phyloP scores from a whole-genome alignment of 495 filamentous ascomycete genomes.

The Penicillium manginii region DNA sequence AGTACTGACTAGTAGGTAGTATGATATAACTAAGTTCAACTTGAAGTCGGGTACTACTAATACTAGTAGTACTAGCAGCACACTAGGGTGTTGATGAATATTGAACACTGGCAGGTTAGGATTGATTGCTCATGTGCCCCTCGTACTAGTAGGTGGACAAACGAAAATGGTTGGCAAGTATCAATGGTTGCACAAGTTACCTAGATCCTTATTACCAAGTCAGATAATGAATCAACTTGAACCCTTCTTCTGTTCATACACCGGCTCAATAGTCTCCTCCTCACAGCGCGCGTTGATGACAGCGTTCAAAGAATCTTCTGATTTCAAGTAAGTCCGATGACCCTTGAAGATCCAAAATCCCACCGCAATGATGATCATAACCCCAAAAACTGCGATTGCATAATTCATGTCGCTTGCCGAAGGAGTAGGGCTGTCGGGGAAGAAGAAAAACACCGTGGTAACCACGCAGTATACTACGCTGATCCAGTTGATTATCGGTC shows the following conservation, averaged over 20 bases:
- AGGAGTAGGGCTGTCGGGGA: constrained; percentile 41
- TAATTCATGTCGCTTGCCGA: constrained; percentile 49
- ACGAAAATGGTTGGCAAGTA: too few species aligned
- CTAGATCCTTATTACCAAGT: too few species aligned
- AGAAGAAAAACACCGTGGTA: constrained; percentile 51
- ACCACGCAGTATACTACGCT: constrained; percentile 45
- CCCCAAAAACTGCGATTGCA: constrained; percentile 51
- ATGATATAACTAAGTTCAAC: too few species aligned
- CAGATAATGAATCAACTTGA: too few species aligned
- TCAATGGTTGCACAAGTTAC: too few species aligned
- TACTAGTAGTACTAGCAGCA: too few species aligned
- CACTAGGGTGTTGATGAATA: too few species aligned
- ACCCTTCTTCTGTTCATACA: neutral
- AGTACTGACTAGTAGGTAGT: too few species aligned
- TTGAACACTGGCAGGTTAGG: too few species aligned
- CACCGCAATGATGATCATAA: constrained; percentile 49
- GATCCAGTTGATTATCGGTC: constrained; percentile 39
- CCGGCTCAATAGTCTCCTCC: neutral
- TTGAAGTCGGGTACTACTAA: too few species aligned
- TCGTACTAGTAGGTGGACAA: too few species aligned
- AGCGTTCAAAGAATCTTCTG: constrained; percentile 36
- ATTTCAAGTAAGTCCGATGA: constrained; percentile 37
- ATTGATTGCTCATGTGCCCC: too few species aligned
- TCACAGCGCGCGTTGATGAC: constrained; percentile 23
- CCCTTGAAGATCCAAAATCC: constrained; percentile 48